phyloP scores from a whole-genome alignment of 139 green algal species.

The Tetraselmis striata region DNA sequence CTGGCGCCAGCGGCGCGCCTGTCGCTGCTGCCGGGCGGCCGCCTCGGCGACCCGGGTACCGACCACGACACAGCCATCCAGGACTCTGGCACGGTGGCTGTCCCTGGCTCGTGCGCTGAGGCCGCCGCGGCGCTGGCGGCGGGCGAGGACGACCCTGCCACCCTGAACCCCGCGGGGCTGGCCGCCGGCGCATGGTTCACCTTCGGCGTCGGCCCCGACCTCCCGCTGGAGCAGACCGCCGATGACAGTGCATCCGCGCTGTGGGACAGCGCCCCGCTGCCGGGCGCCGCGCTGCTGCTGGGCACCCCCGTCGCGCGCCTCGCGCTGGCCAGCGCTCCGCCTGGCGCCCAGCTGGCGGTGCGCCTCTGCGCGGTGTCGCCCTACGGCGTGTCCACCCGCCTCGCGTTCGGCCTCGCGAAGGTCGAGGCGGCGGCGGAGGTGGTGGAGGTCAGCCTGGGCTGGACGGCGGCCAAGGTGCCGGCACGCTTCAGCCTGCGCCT shows the following conservation, averaged over 20 bases:
- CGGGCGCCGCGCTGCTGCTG: not conserved
- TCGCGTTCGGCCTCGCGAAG: constrained; percentile 15
- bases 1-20: not conserved
- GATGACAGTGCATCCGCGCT: constrained; percentile 7
- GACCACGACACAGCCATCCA: not conserved
- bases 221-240: constrained; percentile 4
- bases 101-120: not conserved
- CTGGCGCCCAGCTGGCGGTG: not conserved
- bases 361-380: constrained; percentile 18
- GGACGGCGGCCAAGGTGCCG: constrained; percentile 6
- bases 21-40: not conserved
- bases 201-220: constrained; percentile 12
- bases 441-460: constrained; percentile 7
- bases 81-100: not conserved
- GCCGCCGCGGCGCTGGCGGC: not conserved
- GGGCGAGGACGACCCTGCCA: not conserved
- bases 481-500: constrained; percentile 6
- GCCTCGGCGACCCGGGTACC: not conserved
- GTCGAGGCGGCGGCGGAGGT: not conserved
- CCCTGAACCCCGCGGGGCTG: not conserved
- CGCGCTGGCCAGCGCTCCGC: not conserved
- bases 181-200: constrained; percentile 15
- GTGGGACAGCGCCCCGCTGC: constrained; percentile 7
- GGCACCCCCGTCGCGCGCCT: not conserved
- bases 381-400: constrained; percentile 4